Evolutionary conservation across 352 stramenopile genomes (phyloP), one percentile per base, ranked within the genome.

Genomic region (Thraustotheca clavata): DNA sequence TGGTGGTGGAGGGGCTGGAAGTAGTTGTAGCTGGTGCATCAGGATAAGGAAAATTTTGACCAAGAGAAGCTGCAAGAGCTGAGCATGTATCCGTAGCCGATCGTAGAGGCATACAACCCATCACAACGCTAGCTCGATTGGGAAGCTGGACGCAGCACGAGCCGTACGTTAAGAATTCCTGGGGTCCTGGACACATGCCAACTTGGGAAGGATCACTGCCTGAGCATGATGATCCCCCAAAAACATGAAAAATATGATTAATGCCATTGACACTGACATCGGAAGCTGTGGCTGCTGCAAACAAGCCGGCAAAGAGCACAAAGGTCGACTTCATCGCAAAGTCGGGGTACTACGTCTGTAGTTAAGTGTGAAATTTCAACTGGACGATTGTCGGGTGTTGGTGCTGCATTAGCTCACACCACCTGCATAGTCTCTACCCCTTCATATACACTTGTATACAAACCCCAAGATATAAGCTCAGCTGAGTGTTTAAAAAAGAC

Each of bases 141-240:
- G 57, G 57, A n/a, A 65, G 46, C n/a, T n/a, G 7, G 4, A 65
- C 57, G 41, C 57, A 65, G 57, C 57, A 65, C 38, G 57, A 54
- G 43, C 43, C 43, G n/a, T 26, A 52, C 6, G 31, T 24, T 11
- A 52, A 31, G 7, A 26, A 52, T 52, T 52, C 43, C 43, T 52
- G 43, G 9, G 43, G 43, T 9, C 43, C 43, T 2, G 43, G 43
- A 31, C 43, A 52, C 43, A 52, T 52, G 43, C 43, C 43, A 18
- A 52, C 11, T 24, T 31, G 43, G 11, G 43, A 20, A 24, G 43
- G 43, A 31, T 52, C 43, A 11, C 2, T 3, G 43, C 43, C 43
- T 11, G 43, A 52, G 43, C 43, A 52, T 31, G 43, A 31, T 2
- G 43, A 52, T 11, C 9, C 1, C 24, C 43, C 43, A 9, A 20